Base-by-base conservation (phyloP, 2,329 filamentous ascomycete genomes). In the Penicillium olsonii region DNA sequence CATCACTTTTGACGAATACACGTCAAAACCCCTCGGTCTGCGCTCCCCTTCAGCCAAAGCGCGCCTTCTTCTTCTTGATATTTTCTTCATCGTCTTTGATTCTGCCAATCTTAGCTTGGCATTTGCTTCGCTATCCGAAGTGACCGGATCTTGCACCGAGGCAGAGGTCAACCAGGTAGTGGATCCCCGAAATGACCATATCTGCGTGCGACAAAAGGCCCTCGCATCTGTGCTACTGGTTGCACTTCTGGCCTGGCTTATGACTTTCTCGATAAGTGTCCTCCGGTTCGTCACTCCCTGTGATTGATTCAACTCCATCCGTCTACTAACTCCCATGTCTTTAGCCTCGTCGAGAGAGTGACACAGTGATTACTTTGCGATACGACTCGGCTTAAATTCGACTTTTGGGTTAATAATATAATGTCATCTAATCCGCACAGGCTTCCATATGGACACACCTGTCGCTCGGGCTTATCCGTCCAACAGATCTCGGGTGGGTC, bases 71-170 rank as follows among this genome's bases (percentile, higher is more conserved):
- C 83, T 99, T 46, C 82, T 96, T 49, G 94, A 99, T 71, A 79
- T 99, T 3, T 86, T 96, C 64, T 99, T 99, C 68, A 96, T 99
- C 64, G 92, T 97, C 35, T 96, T 99, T 75, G 92, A 96, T 70
- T 91, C 92, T 4, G 91, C 92, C 43, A 97, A 96, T 72, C 82
- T 95, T 20, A 88, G 90, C 34, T 77, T 99, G 56, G 92, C 92
- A 2, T 96, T 96, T 68, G 88, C 90, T 66, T 87, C 90, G 8
- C 76, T 96, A 45, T 86, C 78, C 5, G 82, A 87, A 59, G 75
- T 78, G 24, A 76, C 78, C 34, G 85, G 84, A 67, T 73, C 75
- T 29, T 90, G 68, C 78, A 82, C 65, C 71, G 79, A 64, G 70
- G 61, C 71, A 53, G 55, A 67, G 56, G 52, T 73, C 59, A 70